These are phyloP conservation scores for Eucalyptus virginea DNA, from an alignment of 345 rosid genomes.

Conservation along the genomic window DNA sequence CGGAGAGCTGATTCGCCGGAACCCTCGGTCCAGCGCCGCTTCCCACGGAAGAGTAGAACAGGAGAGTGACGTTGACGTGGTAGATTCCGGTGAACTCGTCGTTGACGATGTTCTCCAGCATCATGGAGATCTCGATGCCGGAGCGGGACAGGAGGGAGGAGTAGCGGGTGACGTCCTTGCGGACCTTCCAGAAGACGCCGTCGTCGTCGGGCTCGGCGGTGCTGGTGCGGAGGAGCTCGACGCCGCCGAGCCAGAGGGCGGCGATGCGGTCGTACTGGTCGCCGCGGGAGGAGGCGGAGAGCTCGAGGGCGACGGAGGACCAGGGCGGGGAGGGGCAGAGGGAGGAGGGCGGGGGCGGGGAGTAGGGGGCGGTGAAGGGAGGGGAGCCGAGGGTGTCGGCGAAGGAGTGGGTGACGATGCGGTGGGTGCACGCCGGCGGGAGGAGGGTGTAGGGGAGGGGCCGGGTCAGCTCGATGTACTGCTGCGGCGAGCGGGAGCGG, in stretches of 20 bases:
- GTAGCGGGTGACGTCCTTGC: constrained; percentile 68
- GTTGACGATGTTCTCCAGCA: constrained; percentile 86
- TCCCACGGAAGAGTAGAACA: constrained; percentile 29
- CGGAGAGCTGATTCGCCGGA: neutral
- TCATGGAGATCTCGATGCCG: constrained; percentile 45
- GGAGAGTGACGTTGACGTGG: constrained; percentile 48
- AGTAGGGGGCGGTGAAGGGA: constrained; percentile 54
- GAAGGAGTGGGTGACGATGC: constrained; percentile 62
- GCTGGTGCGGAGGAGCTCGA: constrained; percentile 83
- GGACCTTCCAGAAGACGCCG: constrained; percentile 74
- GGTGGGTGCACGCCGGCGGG: constrained; percentile 45
- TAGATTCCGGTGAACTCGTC: constrained; percentile 60
- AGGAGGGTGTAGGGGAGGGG: constrained; percentile 43
- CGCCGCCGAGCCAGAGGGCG: constrained; percentile 78
- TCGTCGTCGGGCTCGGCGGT: constrained; percentile 62
- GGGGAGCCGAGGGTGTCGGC: constrained; percentile 60
- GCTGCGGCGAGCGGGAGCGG: constrained; percentile 2
- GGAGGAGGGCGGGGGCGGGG: constrained; percentile 23
- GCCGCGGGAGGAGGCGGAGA: constrained; percentile 44
- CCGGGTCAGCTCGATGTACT: constrained; percentile 41
- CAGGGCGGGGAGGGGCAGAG: constrained; percentile 48
- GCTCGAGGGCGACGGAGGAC: constrained; percentile 45
- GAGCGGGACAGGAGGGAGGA: constrained; percentile 36
- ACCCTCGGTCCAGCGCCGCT: neutral
- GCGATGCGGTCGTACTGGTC: constrained; percentile 71